A percentile compares a stretch with the other conserved stretches of the same genome.
Conservation (phyloP, 1,284 basidiomycete genomes). For the Agroathelia rolfsii region DNA sequence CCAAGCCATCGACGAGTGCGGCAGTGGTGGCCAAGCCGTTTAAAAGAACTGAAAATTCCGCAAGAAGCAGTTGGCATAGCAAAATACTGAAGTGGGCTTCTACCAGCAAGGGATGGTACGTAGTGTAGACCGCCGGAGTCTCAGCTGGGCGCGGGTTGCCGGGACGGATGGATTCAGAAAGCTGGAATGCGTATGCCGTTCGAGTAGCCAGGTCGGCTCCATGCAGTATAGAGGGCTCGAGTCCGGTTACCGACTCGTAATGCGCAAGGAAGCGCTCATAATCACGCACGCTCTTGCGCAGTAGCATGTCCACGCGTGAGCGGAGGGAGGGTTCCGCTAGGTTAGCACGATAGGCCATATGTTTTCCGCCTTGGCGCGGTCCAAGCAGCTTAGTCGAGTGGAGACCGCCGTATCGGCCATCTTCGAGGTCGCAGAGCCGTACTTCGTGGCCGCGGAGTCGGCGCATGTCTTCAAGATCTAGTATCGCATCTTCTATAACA, state of each 20-base stretch:
- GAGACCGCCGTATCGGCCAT: constrained; percentile 65
- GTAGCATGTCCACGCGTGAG: constrained; percentile 43
- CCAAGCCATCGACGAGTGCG: constrained; percentile 62
- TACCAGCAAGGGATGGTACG: constrained; percentile 77
- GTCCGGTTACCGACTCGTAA: constrained; percentile 60
- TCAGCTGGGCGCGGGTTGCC: constrained; percentile 31
- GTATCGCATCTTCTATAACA: constrained; percentile 59
- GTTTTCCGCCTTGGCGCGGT: constrained; percentile 53
- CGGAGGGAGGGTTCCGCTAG: constrained; percentile 43
- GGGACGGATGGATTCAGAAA: constrained; percentile 56
- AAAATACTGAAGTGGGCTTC: constrained; percentile 74
- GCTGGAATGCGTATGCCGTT: constrained; percentile 53
- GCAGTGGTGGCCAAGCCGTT: constrained; percentile 55
- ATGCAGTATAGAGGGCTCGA: constrained; percentile 12
- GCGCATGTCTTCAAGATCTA: constrained; percentile 56
- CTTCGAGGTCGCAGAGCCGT: constrained; percentile 59
- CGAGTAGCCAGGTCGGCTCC: constrained; percentile 38
- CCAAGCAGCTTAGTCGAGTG: constrained; percentile 72
- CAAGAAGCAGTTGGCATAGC: constrained; percentile 62
- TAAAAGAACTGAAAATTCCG: constrained; percentile 52
- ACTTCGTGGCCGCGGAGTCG: constrained; percentile 64
- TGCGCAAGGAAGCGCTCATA: constrained; percentile 72
- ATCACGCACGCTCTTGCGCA: constrained; percentile 68
- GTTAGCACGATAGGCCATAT: constrained; percentile 46
- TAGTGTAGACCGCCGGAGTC: constrained; percentile 53